These are phyloP conservation scores for Macrocybe gigantea DNA, from an alignment of 768 basidiomycete species.

Conservation along the genomic window DNA sequence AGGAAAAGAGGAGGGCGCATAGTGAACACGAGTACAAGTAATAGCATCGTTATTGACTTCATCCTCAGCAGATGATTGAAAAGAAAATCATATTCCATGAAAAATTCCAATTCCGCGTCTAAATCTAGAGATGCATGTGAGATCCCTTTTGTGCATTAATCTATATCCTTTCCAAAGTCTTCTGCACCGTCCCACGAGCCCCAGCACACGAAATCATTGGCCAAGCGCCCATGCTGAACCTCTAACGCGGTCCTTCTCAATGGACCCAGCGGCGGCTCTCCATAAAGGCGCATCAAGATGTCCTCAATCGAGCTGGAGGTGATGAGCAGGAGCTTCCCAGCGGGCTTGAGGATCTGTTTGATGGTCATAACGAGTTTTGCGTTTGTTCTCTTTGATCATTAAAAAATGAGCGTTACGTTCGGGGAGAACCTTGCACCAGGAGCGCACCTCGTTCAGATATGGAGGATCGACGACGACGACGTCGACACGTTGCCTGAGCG, in stretches of 20 bases:
- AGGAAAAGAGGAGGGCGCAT: no score
- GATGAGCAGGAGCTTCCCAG: constrained; percentile 31
- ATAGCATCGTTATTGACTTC: no score
- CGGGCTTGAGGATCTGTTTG: constrained; percentile 32
- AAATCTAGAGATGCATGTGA: no score
- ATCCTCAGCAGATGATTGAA: no score
- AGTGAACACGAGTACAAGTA: no score
- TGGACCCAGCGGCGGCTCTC: constrained; percentile 30
- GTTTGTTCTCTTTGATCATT: constrained; percentile 30
- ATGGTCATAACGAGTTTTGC: constrained; percentile 29
- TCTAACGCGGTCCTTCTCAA: constrained; percentile 26
- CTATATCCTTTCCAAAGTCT: constrained; percentile 18
- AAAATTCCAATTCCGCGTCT: no score
- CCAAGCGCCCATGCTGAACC: constrained; percentile 29
- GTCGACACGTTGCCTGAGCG: constrained; percentile 26
- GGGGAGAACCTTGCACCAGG: no score
- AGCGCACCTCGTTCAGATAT: constrained; percentile 38
- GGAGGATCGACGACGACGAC: constrained; percentile 39
- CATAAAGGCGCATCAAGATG: constrained; percentile 28
- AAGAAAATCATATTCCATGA: no score
- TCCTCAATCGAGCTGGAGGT: constrained; percentile 34
- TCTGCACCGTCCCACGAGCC: constrained; percentile 36
- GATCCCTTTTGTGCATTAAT: no score
- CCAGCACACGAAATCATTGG: constrained; percentile 40
- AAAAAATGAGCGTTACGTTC: background rate